phyloP scores from a whole-genome alignment of 1,284 basidiomycete genomes.

The Tetrapyrgos nigripes region DNA sequence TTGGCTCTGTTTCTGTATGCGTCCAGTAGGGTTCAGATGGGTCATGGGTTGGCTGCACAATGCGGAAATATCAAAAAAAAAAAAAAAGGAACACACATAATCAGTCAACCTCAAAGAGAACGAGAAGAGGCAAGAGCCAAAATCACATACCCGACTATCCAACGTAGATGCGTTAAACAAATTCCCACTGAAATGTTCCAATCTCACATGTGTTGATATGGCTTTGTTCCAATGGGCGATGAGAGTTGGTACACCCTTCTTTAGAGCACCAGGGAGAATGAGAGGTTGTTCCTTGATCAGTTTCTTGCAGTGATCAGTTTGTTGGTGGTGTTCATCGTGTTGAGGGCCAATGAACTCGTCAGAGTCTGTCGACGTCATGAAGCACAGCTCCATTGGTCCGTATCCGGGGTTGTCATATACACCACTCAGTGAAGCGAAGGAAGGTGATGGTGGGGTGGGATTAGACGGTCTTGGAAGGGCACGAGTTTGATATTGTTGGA shows the following conservation, averaged over 20 bases:
- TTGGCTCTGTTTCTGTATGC: background rate
- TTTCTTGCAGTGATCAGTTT: constrained; percentile 16
- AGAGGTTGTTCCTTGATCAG: constrained; percentile 18
- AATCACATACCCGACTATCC: constrained; percentile 17
- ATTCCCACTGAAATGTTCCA: constrained; percentile 28
- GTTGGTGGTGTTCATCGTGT: too few species aligned
- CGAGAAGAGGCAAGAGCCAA: too few species aligned
- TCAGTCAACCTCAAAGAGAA: too few species aligned
- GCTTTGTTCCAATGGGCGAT: constrained; percentile 22
- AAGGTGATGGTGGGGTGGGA: constrained; percentile 11
- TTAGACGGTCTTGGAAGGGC: constrained; percentile 12
- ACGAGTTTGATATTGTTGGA: background rate
- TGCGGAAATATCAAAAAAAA: background rate
- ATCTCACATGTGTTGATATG: constrained; percentile 21
- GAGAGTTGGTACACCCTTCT: constrained; percentile 24
- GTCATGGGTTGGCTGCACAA: constrained; percentile 4
- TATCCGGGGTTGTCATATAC: constrained; percentile 25
- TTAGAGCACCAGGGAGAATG: constrained; percentile 25
- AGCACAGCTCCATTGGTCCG: constrained; percentile 20
- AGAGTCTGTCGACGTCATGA: constrained; percentile 9
- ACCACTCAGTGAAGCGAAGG: constrained; percentile 18
- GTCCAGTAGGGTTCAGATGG: constrained; percentile 8
- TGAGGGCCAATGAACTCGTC: too few species aligned
- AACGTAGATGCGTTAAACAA: constrained; percentile 23
- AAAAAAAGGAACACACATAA: background rate